Evolutionary conservation across 495 filamentous ascomycete species (phyloP).

Genomic region (Aspergillus cristatus): DNA sequence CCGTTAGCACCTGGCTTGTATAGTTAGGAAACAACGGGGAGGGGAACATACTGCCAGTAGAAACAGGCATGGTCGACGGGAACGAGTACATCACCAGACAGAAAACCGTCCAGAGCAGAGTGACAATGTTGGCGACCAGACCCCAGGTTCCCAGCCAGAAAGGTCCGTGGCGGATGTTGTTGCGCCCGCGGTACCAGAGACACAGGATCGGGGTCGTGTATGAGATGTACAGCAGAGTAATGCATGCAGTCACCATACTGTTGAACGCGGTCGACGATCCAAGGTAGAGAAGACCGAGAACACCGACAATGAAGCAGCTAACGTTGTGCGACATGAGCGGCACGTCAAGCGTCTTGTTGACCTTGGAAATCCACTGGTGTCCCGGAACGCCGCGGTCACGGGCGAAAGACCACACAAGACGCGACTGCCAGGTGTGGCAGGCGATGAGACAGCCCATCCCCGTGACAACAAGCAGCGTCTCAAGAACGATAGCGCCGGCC

Average conservation of each 20-base stretch:
- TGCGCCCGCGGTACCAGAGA: slow-evolving; percentile 40
- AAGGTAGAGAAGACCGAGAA: slow-evolving; percentile 46
- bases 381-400: slow-evolving; percentile 48
- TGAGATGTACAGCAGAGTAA: slow-evolving; percentile 43
- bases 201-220: slow-evolving; percentile 40
- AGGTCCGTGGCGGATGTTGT: slow-evolving; percentile 42
- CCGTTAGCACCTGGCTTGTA: not conserved
- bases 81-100: slow-evolving; percentile 46
- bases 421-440: slow-evolving; percentile 47
- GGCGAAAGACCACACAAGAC: slow-evolving; percentile 53
- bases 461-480: slow-evolving; percentile 45
- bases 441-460: slow-evolving; percentile 48
- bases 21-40: not conserved
- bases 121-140: slow-evolving; percentile 33
- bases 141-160: slow-evolving; percentile 36
- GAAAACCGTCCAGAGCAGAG: slow-evolving; percentile 43
- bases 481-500: slow-evolving; percentile 47
- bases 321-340: slow-evolving; percentile 44
- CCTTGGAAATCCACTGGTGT: slow-evolving; percentile 34
- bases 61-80: slow-evolving; percentile 31
- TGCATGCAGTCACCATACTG: slow-evolving; percentile 43
- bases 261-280: slow-evolving; percentile 47
- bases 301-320: slow-evolving; percentile 38
- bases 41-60: slow-evolving; percentile 17
- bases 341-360: slow-evolving; percentile 42